phyloP scores from a whole-genome alignment of 2,329 filamentous ascomycete species.

The Fusarium staphyleae region DNA sequence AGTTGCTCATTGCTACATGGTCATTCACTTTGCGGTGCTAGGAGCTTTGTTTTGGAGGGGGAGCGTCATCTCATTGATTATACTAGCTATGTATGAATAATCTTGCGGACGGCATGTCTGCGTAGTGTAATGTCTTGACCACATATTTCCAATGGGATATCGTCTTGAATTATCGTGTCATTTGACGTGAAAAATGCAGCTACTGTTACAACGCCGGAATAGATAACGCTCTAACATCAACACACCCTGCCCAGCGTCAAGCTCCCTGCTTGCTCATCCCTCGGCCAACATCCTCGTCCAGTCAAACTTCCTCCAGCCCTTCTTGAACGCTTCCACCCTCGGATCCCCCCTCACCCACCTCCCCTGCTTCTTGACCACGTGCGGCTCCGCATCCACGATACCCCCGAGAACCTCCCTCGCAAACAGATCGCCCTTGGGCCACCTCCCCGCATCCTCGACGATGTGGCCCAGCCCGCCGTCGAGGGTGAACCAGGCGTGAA shows the following conservation, averaged over 20 bases:
- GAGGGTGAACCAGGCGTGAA: constrained; percentile 93
- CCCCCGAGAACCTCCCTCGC: constrained; percentile 88
- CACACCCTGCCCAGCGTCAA: too few relatives aligned
- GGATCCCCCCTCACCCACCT: constrained; percentile 77
- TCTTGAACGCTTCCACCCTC: constrained; percentile 79
- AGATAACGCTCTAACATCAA: background rate
- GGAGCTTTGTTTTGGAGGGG: background rate
- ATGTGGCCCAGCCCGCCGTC: constrained; percentile 93
- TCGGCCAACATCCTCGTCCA: constrained; percentile 71
- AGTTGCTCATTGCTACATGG: background rate
- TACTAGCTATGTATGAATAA: constrained; percentile 34
- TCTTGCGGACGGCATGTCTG: constrained; percentile 26
- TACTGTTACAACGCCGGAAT: background rate
- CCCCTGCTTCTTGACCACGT: constrained; percentile 89
- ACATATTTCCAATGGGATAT: constrained; percentile 6
- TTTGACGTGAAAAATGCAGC: background rate
- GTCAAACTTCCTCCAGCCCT: constrained; percentile 90
- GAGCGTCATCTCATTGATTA: constrained; percentile 18
- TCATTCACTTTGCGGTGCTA: background rate
- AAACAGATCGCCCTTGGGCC: constrained; percentile 92
- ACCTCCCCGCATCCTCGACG: constrained; percentile 83
- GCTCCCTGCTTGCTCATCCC: constrained; percentile 4
- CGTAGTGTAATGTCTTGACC: constrained; percentile 37
- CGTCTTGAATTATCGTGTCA: background rate
- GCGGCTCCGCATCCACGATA: constrained; percentile 83